Conservation (phyloP, 441 rosid genomes). For the Erodium texanum region DNA sequence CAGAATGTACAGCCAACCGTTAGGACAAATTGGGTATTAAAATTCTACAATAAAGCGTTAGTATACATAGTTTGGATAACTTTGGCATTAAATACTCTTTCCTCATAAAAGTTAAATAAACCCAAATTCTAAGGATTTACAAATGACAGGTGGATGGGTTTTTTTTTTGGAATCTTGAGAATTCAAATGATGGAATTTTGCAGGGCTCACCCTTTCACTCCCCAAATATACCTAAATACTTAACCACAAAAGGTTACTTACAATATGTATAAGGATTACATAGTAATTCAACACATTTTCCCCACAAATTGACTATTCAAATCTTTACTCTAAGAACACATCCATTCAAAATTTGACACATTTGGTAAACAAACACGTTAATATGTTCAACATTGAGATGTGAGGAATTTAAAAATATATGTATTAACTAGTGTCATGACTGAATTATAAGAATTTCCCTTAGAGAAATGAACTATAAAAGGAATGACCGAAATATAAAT, state of each 20-base stretch:
- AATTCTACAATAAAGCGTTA: background rate
- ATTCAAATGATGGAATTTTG: background rate
- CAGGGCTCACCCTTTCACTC: background rate
- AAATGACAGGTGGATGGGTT: background rate
- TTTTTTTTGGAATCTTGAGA: background rate
- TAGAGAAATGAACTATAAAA: background rate
- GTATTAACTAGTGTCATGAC: background rate
- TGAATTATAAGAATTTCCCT: background rate
- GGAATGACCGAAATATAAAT: background rate
- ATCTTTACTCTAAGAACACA: background rate
- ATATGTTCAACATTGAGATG: background rate
- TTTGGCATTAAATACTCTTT: background rate
- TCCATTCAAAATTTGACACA: background rate
- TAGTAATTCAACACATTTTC: background rate
- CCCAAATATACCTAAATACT: background rate
- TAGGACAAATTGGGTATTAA: background rate
- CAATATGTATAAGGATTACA: background rate
- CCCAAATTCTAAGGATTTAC: background rate
- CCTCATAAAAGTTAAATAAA: no score
- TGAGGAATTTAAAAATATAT: background rate
- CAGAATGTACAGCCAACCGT: constrained; percentile 16
- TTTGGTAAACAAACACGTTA: background rate
- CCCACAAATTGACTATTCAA: background rate
- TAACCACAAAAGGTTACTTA: background rate
- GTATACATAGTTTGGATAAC: no score